Base-by-base conservation (phyloP, 768 basidiomycete species). In the Pleurotus citrinopileatus region DNA sequence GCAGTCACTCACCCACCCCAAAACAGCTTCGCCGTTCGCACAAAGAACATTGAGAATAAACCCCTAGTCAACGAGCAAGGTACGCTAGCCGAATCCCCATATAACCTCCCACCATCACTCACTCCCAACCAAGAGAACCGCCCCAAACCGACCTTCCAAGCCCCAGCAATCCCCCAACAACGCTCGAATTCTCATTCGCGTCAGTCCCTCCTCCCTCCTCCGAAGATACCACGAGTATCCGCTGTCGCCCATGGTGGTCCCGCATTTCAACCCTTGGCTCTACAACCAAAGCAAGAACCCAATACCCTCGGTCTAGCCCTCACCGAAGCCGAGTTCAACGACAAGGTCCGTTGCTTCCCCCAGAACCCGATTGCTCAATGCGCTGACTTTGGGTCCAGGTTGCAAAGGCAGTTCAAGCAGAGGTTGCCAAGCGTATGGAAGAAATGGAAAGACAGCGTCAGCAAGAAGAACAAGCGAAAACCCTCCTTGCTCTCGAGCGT, bases 11-110 rank as follows among this genome's bases (percentile, higher is more conserved):
- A 22, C 42, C 34, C 20, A 38, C 53, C 45, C n/a, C n/a, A 44
- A 27, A 50, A 44, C 37, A 73, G 90, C 64, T 94, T 93, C 61
- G 91, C 89, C 12, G 83, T 85, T 32, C 80, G 89, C 34, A 90
- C 92, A 17, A 91, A 91, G 77, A 88, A 92, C 59, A 72, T 94
- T 2, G 91, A 93, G 73, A 94, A 93, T 63, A 86, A 83, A 56
- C 86, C 87, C 1, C 81, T 86, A 20, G 75, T 91, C 23, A 89
- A 91, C 58, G 87, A 91, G 60, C 83, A 82, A 57, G 89, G 90
- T 86, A 62, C 26, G 37, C 26, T 43, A 25, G 9, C 9, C 43
- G 19, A 57, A 12, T 48, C 15, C 50, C 47, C 52, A 53, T 22
- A 32, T 40, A 17, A 26, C 43, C 37, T 55, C 25, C 38, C 38